Conservation (phyloP, 352 stramenopile genomes). For the Globisporangium viniferum region DNA sequence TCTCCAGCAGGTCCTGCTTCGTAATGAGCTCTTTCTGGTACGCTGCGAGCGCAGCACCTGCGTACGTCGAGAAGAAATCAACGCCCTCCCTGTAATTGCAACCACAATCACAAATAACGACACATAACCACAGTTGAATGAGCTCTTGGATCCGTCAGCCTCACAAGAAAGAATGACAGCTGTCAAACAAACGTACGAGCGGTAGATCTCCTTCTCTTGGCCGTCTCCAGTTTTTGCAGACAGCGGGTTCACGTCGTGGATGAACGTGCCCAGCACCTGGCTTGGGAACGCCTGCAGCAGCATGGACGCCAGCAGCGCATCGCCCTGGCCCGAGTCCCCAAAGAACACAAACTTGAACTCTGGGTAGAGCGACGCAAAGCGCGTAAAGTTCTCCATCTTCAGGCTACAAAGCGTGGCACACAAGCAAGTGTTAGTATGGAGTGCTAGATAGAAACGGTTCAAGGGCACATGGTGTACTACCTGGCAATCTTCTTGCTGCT, state of each 20-base stretch:
- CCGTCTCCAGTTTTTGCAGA: slow-evolving; percentile 61
- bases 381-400: slow-evolving; percentile 81
- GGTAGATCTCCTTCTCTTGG: slow-evolving; percentile 50
- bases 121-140: background rate
- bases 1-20: slow-evolving; percentile 42
- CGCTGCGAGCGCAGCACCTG: slow-evolving; percentile 48
- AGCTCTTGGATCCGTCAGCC: background rate
- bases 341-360: slow-evolving; percentile 89
- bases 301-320: slow-evolving; percentile 65
- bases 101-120: background rate
- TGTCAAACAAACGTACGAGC: slow-evolving; percentile 34
- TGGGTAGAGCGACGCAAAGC: slow-evolving; percentile 73
- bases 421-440: background rate
- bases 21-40: slow-evolving; percentile 62
- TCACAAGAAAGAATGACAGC: background rate
- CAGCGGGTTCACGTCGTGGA: slow-evolving; percentile 73
- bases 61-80: slow-evolving; percentile 73
- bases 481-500: slow-evolving; percentile 80
- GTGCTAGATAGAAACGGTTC: background rate
- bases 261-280: slow-evolving; percentile 72
- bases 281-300: slow-evolving; percentile 51
- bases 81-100: slow-evolving; percentile 49
- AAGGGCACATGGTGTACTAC: slow-evolving; percentile 26
- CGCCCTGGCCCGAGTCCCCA: slow-evolving; percentile 77
- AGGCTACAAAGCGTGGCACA: slow-evolving; percentile 26